Conservation (phyloP, 2,329 filamentous ascomycete species). For the Talaromyces sp. region DNA sequence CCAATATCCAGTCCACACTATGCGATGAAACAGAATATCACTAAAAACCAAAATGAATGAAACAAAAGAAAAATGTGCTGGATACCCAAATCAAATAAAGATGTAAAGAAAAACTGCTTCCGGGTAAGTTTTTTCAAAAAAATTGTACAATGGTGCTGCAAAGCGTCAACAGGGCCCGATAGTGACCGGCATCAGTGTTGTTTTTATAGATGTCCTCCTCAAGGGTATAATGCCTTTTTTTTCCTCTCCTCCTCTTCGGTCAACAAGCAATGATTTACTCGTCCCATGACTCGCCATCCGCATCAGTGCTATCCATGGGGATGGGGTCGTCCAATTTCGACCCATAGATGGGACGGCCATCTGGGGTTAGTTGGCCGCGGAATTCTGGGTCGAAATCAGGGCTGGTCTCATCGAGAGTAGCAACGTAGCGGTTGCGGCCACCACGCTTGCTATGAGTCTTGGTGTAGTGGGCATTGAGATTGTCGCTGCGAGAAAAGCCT, state of each 20-base stretch:
- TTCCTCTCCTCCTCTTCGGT: neutral
- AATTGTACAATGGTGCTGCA: constrained; percentile 13
- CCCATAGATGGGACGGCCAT: constrained; percentile 38
- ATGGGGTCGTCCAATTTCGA: constrained; percentile 32
- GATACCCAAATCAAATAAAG: neutral
- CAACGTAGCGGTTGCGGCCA: constrained; percentile 43
- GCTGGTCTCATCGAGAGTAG: constrained; percentile 40
- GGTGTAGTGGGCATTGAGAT: constrained; percentile 43
- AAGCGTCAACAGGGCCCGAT: constrained; percentile 4
- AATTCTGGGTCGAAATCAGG: constrained; percentile 41
- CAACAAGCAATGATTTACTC: constrained; percentile 18
- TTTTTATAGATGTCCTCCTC: constrained; percentile 8
- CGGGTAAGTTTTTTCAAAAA: constrained; percentile 2
- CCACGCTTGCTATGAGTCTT: constrained; percentile 45
- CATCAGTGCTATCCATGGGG: constrained; percentile 22
- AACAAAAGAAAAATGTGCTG: neutral
- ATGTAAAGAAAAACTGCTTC: neutral
- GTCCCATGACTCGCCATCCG: constrained; percentile 30
- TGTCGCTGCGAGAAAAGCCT: constrained; percentile 41
- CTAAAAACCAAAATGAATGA: neutral
- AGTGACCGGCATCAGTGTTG: neutral
- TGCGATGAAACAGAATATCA: constrained; percentile 10
- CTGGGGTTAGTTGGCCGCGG: constrained; percentile 38
- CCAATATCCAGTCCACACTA: constrained; percentile 12
- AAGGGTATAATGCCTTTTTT: constrained; percentile 10